Conservation (phyloP, 2,329 filamentous ascomycete genomes). For the Uncinocarpus reesii region DNA sequence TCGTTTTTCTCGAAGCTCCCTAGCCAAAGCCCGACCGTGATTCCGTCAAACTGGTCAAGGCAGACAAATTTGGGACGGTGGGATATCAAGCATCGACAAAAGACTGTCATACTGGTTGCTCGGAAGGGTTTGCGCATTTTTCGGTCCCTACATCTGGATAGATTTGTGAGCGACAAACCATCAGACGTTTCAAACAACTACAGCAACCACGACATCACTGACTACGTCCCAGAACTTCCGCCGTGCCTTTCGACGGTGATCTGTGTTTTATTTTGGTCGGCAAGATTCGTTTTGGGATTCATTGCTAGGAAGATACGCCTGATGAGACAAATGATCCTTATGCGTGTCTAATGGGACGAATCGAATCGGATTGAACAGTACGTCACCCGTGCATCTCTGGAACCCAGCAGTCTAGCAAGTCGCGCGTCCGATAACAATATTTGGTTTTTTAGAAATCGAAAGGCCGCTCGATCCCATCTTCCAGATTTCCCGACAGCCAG, state of each 20-base stretch:
- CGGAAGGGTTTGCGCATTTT: not conserved
- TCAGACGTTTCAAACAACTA: not conserved
- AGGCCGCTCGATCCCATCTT: not conserved
- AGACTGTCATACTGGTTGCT: not conserved
- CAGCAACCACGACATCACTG: not conserved
- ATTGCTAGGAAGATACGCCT: constrained; percentile 8
- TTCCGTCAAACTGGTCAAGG: constrained; percentile 8
- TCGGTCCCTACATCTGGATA: not conserved
- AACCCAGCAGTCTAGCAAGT: not conserved
- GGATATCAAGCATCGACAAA: not conserved
- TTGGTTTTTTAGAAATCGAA: constrained; percentile 6
- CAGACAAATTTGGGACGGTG: constrained; percentile 6
- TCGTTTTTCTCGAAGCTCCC: not conserved
- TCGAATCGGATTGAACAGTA: constrained; percentile 8
- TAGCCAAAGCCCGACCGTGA: constrained; percentile 5
- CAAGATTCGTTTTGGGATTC: not conserved
- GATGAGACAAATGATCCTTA: constrained; percentile 12
- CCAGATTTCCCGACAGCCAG: not conserved
- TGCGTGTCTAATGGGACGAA: constrained; percentile 13
- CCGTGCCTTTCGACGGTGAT: constrained; percentile 1
- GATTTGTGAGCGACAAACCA: not conserved
- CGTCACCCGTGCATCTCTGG: not conserved
- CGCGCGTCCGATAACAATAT: constrained; percentile 1
- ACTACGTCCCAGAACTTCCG: not conserved
- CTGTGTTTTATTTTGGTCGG: not conserved